These are phyloP conservation scores for Bruguiera parviflora DNA, from an alignment of 345 rosid species.

Conservation along the genomic window DNA sequence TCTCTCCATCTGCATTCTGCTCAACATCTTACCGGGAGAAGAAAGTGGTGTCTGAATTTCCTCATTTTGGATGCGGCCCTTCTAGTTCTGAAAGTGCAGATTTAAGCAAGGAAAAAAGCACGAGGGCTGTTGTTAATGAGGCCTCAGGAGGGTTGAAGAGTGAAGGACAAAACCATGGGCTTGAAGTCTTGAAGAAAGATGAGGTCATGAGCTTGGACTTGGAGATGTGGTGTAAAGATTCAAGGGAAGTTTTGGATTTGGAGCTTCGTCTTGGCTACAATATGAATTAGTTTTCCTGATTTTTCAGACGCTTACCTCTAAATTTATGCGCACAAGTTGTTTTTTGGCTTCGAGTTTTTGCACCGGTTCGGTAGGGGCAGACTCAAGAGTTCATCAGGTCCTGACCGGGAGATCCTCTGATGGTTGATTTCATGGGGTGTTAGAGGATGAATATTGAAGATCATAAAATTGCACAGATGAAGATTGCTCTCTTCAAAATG, in stretches of 20 bases:
- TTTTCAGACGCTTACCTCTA: background rate
- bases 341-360: slow-evolving; percentile 1
- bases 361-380: too few species aligned
- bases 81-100: slow-evolving; percentile 21
- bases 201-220: slow-evolving; percentile 41
- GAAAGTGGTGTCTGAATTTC: slow-evolving; percentile 10
- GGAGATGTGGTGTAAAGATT: slow-evolving; percentile 41
- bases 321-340: background rate
- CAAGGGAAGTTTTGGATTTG: slow-evolving; percentile 52
- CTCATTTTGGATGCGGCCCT: slow-evolving; percentile 9
- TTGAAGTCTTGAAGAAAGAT: slow-evolving; percentile 30
- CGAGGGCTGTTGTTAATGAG: slow-evolving; percentile 14
- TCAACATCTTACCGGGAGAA: slow-evolving; percentile 24
- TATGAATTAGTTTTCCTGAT: slow-evolving; percentile 1
- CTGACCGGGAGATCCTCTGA: background rate
- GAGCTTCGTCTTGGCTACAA: slow-evolving; percentile 65
- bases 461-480: background rate
- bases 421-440: background rate
- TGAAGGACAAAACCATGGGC: slow-evolving; percentile 18
- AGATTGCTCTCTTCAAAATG: background rate
- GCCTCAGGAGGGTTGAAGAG: slow-evolving; percentile 18
- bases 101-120: slow-evolving; percentile 29
- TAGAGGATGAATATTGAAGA: background rate
- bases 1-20: slow-evolving; percentile 20
- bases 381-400: background rate